A percentile compares a stretch with the other conserved stretches of the same genome.
phyloP scores from a whole-genome alignment of 192 early-diverging fungal species.

The Podila clonocystis region DNA sequence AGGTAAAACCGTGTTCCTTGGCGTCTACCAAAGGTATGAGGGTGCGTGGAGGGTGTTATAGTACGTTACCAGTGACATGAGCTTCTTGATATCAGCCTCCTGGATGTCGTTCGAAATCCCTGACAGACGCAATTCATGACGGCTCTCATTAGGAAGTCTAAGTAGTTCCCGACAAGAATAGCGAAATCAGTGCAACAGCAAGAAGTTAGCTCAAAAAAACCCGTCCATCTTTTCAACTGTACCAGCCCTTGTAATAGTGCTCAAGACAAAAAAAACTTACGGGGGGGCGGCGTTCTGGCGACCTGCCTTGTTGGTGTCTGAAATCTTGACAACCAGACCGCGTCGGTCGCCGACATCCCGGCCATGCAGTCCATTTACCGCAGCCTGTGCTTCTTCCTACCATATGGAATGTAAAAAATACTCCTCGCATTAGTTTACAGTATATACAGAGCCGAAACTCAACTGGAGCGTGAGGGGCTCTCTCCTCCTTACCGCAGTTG shows the following conservation, averaged over 20 bases:
- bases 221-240: not conserved
- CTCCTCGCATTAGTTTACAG: too few relatives aligned
- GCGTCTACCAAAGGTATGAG: not conserved
- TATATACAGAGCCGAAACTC: too few relatives aligned
- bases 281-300: slow-evolving; percentile 5
- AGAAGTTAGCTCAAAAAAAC: not conserved
- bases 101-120: slow-evolving; percentile 27
- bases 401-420: not conserved
- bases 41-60: not conserved
- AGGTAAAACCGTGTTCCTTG: not conserved
- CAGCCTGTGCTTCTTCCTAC: slow-evolving; percentile 45
- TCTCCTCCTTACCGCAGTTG: not conserved
- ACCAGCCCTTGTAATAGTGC: not conserved
- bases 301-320: slow-evolving; percentile 8
- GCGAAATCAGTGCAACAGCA: not conserved
- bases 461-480: too few relatives aligned
- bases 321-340: slow-evolving; percentile 36
- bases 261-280: slow-evolving; percentile 8
- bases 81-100: slow-evolving; percentile 29
- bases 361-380: slow-evolving; percentile 20
- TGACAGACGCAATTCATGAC: slow-evolving; percentile 31
- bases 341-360: slow-evolving; percentile 34
- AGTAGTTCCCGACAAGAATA: not conserved
- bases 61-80: slow-evolving; percentile 15
- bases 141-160: slow-evolving; percentile 40